Evolutionary conservation across 1,284 basidiomycete genomes (phyloP).

Genomic region (Ganoderma meredithae): DNA sequence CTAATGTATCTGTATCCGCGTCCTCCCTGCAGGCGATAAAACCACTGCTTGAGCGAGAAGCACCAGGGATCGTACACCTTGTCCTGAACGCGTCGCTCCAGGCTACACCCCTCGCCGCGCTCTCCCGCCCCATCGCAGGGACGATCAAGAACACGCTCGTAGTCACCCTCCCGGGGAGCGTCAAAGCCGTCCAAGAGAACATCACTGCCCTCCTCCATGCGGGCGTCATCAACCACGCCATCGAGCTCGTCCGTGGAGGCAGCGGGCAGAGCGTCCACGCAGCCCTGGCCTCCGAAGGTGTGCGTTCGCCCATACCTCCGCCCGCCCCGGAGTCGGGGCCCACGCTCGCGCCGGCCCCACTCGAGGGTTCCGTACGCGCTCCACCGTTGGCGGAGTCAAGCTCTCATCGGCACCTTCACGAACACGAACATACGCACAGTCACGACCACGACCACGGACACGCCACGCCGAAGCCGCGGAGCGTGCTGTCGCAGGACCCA

Average conservation of each 20-base stretch:
- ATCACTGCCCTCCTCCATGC: conserved; percentile 65
- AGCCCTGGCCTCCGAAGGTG: conserved; percentile 30
- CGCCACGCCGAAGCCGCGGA: conserved; percentile 56
- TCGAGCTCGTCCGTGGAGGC: conserved; percentile 79
- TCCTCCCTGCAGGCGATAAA: conserved; percentile 62
- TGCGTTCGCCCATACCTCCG: conserved; percentile 11
- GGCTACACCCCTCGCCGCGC: conserved; percentile 81
- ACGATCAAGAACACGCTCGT: conserved; percentile 73
- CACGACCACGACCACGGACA: conserved; percentile 56
- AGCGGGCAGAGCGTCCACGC: conserved; percentile 68
- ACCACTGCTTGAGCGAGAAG: conserved; percentile 76
- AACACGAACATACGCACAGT: conserved; percentile 42
- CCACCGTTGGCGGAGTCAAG: conserved; percentile 1
- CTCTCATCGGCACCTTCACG: conserved; percentile 19
- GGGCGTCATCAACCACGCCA: conserved; percentile 71
- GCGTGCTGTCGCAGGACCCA: conserved; percentile 72
- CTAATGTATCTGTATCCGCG: too few relatives aligned
- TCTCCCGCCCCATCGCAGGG: conserved; percentile 85
- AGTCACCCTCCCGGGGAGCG: conserved; percentile 84
- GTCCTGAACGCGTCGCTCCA: conserved; percentile 72
- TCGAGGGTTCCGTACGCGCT: conserved; percentile 43
- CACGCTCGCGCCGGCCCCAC: conserved; percentile 14
- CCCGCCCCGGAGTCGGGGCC: conserved; percentile 13
- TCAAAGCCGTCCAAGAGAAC: conserved; percentile 86
- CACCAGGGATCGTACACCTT: conserved; percentile 83